Evolutionary conservation across 768 basidiomycete species (phyloP), one percentile per base, ranked within the genome.

Genomic region (Crepidotus variabilis): DNA sequence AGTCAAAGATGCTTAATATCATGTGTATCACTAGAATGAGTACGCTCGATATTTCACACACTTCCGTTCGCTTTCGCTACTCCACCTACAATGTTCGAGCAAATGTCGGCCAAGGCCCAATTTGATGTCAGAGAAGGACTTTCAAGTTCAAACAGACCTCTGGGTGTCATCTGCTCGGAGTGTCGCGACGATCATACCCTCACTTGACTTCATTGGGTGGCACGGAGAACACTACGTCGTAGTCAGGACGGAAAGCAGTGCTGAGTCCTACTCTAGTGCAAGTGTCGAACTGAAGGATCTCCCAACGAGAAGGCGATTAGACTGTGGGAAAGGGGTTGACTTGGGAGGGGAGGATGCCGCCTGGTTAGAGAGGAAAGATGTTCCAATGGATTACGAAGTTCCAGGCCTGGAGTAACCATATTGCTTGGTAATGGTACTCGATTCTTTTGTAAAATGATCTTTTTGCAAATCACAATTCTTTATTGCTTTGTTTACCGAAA

Each of bases 311-410:
- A 66, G 83, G 51, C 65, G 83, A 36, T 64, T 86, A 52, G 85
- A 87, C 65, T 86, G 84, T 63, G 84, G 82, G 45, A 85, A 81
- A 60, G 84, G 84, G 32, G 83, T 87, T 18, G 84, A 87, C 68
- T 67, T 87, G 52, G 85, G 84, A 14, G 75, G 77, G 36, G 81
- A 81, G 33, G 84, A 86, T 64, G 82, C 80, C 28, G 75, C 79
- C 46, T 87, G 85, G 85, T 68, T 85, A 65, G 86, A 86, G 71
- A 73, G 85, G 63, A 87, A 85, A 70, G 86, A 88, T 60, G 82
- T 88, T n/a, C 86, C 85, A 54, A 86, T 87, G 72, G 86, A 87
- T 68, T 87, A 86, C 70, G 86, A 87, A 72, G 78, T 80, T 72
- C 80, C 84, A 13, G 81, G 63, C 24, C 52, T 67, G 51, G 65